phyloP scores from a whole-genome alignment of 768 basidiomycete genomes.

The Pleurotus pulmonarius region DNA sequence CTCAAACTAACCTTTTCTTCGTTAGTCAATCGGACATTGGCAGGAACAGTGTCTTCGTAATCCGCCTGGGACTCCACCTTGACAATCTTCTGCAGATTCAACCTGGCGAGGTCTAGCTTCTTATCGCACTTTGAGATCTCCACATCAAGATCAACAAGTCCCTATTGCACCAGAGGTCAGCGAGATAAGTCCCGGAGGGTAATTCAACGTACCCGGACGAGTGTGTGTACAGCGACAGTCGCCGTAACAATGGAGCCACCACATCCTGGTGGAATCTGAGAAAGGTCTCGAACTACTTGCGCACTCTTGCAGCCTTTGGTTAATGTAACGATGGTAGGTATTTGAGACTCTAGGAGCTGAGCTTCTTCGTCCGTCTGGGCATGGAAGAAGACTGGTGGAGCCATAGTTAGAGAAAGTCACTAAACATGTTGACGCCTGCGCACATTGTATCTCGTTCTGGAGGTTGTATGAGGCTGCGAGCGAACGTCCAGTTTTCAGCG shows the following conservation, averaged over 20 bases:
- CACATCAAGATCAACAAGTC: conserved; percentile 82
- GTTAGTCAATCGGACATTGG: conserved; percentile 61
- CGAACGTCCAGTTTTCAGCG: conserved; percentile 76
- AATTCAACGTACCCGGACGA: conserved; percentile 67
- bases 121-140: conserved; percentile 91
- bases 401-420: neutral
- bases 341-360: conserved; percentile 66
- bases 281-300: conserved; percentile 57
- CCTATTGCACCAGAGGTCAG: conserved; percentile 39
- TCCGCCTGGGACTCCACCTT: conserved; percentile 72
- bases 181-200: too few relatives aligned
- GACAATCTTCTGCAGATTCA: conserved; percentile 71
- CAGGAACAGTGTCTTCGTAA: conserved; percentile 79
- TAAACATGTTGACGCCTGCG: conserved; percentile 18
- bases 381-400: conserved; percentile 67
- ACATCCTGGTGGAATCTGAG: conserved; percentile 84
- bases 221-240: conserved; percentile 72
- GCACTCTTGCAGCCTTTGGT: conserved; percentile 86
- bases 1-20: too few relatives aligned
- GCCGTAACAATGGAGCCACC: conserved; percentile 78
- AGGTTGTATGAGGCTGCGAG: conserved; percentile 88
- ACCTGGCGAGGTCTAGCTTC: conserved; percentile 70
- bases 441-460: conserved; percentile 80
- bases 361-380: conserved; percentile 61
- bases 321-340: conserved; percentile 71